These are phyloP conservation scores for Geranium brycei DNA, from an alignment of 345 rosid species.

Conservation along the genomic window DNA sequence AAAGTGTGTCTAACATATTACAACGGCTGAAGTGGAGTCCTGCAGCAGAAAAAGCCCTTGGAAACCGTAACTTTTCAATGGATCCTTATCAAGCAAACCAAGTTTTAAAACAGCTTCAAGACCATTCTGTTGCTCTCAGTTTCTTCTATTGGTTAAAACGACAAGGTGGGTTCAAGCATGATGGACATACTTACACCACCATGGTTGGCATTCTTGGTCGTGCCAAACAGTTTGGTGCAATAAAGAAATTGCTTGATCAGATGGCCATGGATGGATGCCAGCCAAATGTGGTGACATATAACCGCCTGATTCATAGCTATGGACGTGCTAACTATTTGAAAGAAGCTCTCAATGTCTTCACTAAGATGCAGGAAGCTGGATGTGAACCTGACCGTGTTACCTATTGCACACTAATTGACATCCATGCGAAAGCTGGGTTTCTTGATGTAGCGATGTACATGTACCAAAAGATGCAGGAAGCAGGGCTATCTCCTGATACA, in stretches of 20 bases:
- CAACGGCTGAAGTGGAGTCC: slow-evolving; percentile 58
- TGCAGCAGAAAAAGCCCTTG: slow-evolving; percentile 60
- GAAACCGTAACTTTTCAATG: slow-evolving; percentile 31
- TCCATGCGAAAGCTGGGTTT: slow-evolving; percentile 92
- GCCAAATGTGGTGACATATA: slow-evolving; percentile 83
- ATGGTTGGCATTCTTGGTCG: slow-evolving; percentile 94
- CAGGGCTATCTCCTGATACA: slow-evolving; percentile 81
- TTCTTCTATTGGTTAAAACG: slow-evolving; percentile 75
- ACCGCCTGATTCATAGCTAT: slow-evolving; percentile 83
- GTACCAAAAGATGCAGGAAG: slow-evolving; percentile 68
- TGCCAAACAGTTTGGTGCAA: slow-evolving; percentile 55
- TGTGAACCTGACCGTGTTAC: slow-evolving; percentile 88
- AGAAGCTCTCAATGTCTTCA: slow-evolving; percentile 59
- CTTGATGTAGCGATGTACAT: slow-evolving; percentile 80
- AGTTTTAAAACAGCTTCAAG: slow-evolving; percentile 69
- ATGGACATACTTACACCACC: slow-evolving; percentile 85
- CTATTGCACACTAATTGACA: slow-evolving; percentile 79
- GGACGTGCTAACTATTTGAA: slow-evolving; percentile 82
- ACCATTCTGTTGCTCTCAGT: slow-evolving; percentile 62
- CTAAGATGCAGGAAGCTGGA: slow-evolving; percentile 62
- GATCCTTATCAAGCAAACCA: slow-evolving; percentile 88
- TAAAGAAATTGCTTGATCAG: slow-evolving; percentile 61
- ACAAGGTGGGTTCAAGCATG: slow-evolving; percentile 66
- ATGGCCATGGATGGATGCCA: slow-evolving; percentile 73
- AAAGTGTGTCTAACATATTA: slow-evolving; percentile 40